Conservation (phyloP, 257 asterid species). For the Mitragyna speciosa region DNA sequence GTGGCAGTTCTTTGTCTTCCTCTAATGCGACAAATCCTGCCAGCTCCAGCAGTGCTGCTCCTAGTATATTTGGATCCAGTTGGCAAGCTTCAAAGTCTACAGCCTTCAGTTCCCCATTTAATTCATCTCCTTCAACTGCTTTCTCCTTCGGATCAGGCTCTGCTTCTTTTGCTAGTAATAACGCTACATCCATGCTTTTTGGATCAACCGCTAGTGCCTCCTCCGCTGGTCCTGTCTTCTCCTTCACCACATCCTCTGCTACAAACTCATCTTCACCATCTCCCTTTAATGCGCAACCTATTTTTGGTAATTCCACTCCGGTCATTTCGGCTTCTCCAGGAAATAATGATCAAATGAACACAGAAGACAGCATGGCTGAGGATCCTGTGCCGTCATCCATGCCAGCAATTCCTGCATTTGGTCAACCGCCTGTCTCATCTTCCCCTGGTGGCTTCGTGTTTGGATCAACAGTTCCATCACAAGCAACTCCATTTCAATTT, state of each 20-base stretch:
- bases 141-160: slow-evolving; percentile 53
- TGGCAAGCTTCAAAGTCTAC: slow-evolving; percentile 41
- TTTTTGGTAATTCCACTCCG: slow-evolving; percentile 30
- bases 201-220: slow-evolving; percentile 40
- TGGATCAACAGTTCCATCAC: slow-evolving; percentile 45
- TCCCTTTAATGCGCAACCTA: slow-evolving; percentile 18
- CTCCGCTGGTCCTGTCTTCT: slow-evolving; percentile 34
- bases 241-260: slow-evolving; percentile 40
- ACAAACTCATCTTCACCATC: slow-evolving; percentile 33
- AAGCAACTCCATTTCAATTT: slow-evolving; percentile 51
- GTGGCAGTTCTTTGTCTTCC: slow-evolving; percentile 43
- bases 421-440: slow-evolving; percentile 47
- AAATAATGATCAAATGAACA: slow-evolving; percentile 62
- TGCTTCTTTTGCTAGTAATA: slow-evolving; percentile 38
- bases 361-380: slow-evolving; percentile 93
- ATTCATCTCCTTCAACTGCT: slow-evolving; percentile 42
- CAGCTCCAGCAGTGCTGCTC: slow-evolving; percentile 36
- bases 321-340: slow-evolving; percentile 35
- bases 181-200: slow-evolving; percentile 32
- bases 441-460: slow-evolving; percentile 49
- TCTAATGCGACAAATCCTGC: slow-evolving; percentile 38
- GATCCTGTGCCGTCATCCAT: slow-evolving; percentile 66
- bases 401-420: slow-evolving; percentile 38
- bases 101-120: slow-evolving; percentile 36
- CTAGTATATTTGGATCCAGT: slow-evolving; percentile 44